These are phyloP conservation scores for Ogataea minuta DNA, from an alignment of 805 yeast species.

Conservation along the genomic window DNA sequence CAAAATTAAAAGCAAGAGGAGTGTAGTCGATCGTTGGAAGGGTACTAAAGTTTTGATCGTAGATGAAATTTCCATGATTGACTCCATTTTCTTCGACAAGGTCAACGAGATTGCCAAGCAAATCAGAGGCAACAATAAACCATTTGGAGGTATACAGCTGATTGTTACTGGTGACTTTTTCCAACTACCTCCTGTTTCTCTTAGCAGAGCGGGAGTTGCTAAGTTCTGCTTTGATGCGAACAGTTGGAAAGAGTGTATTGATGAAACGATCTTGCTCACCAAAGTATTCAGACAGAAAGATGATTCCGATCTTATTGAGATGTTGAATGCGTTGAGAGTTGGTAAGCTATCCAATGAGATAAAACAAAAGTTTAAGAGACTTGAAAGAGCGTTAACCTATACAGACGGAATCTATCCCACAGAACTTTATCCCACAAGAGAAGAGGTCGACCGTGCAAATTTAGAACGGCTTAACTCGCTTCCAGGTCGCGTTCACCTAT, in stretches of 20 bases:
- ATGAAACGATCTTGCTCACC: constrained; percentile 65
- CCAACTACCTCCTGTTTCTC: constrained; percentile 88
- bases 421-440: constrained; percentile 81
- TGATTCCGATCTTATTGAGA: constrained; percentile 70
- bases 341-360: constrained; percentile 60
- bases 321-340: constrained; percentile 76
- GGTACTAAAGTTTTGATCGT: constrained; percentile 68
- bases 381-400: constrained; percentile 58
- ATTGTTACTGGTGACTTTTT: constrained; percentile 93
- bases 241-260: constrained; percentile 64
- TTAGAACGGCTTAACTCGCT: constrained; percentile 46
- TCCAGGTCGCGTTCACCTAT: constrained; percentile 45
- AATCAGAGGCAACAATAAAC: constrained; percentile 46
- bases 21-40: constrained; percentile 57
- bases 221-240: constrained; percentile 73
- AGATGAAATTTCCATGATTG: constrained; percentile 95
- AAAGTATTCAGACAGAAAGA: constrained; percentile 86
- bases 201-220: constrained; percentile 34
- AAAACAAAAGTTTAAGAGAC: constrained; percentile 43
- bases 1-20: constrained; percentile 46
- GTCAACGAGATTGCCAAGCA: constrained; percentile 65
- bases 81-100: constrained; percentile 72
- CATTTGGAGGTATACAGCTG: constrained; percentile 94
- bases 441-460: constrained; percentile 82
- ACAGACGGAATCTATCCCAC: constrained; percentile 85